Percentiles rank a stretch among this genome's conserved stretches.
Evolutionary conservation across 305 asterid species (phyloP).

Genomic region (Withania somnifera): DNA sequence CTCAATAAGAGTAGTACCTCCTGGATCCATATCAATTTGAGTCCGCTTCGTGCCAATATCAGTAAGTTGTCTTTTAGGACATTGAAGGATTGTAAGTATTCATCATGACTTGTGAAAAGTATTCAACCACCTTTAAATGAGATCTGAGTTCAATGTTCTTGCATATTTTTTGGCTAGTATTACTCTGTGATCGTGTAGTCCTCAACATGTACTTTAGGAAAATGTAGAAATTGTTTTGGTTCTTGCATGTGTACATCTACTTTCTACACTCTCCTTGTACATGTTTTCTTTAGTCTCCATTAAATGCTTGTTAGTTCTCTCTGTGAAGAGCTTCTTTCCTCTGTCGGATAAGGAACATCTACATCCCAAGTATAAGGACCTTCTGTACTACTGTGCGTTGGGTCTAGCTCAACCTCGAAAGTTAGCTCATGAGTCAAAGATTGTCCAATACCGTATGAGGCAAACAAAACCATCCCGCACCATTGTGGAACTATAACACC

Average conservation of each 20-base stretch:
- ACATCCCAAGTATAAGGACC: neutral
- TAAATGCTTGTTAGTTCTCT: neutral
- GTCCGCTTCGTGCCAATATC: neutral
- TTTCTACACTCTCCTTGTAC: neutral
- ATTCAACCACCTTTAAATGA: neutral
- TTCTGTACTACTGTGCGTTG: neutral
- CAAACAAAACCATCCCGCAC: neutral
- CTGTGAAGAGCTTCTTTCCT: neutral
- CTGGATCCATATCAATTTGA: neutral
- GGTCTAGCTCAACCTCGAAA: neutral
- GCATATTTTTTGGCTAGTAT: neutral
- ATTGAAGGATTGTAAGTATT: neutral
- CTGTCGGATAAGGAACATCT: neutral
- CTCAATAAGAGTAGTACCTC: too few relatives aligned
- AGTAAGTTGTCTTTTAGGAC: neutral
- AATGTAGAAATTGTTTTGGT: neutral
- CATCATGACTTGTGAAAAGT: neutral
- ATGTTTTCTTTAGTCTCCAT: neutral
- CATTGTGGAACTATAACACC: neutral
- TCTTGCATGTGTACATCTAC: neutral
- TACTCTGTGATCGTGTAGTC: neutral
- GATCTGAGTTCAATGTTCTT: neutral
- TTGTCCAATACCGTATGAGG: neutral
- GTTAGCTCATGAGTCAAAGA: neutral
- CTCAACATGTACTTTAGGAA: neutral